phyloP scores from a whole-genome alignment of 768 basidiomycete genomes.

The Naganishia randhawae region DNA sequence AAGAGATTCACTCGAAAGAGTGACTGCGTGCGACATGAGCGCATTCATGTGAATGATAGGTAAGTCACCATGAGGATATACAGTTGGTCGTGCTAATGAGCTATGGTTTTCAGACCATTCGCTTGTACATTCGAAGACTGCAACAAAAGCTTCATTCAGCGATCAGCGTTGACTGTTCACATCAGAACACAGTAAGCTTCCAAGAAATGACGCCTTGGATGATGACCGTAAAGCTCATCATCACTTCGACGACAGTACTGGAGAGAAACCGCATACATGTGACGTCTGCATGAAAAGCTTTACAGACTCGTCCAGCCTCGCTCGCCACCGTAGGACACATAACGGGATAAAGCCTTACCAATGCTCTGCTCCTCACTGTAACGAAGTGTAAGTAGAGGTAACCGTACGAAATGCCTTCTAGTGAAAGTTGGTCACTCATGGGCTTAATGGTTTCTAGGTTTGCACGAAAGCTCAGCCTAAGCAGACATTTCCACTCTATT shows the following conservation, averaged over 20 bases:
- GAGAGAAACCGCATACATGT: constrained; percentile 51
- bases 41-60: constrained; percentile 54
- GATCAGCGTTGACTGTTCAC: constrained; percentile 50
- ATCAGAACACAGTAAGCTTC: constrained; percentile 47
- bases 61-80: constrained; percentile 33
- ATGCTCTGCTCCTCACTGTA: constrained; percentile 44
- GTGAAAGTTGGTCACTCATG: neutral
- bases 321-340: constrained; percentile 50
- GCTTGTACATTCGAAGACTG: constrained; percentile 38
- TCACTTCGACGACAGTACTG: constrained; percentile 40
- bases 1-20: constrained; percentile 52
- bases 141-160: constrained; percentile 44
- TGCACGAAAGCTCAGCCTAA: constrained; percentile 52
- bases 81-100: neutral
- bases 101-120: constrained; percentile 39
- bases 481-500: constrained; percentile 49
- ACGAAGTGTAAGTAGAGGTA: constrained; percentile 37
- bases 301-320: constrained; percentile 51
- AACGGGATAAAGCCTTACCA: constrained; percentile 52
- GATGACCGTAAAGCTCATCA: neutral
- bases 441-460: constrained; percentile 35
- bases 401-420: neutral
- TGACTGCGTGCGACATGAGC: constrained; percentile 51
- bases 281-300: constrained; percentile 49
- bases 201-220: neutral